Evolutionary conservation across 768 basidiomycete genomes (phyloP).

Genomic region (Suillus variegatus): DNA sequence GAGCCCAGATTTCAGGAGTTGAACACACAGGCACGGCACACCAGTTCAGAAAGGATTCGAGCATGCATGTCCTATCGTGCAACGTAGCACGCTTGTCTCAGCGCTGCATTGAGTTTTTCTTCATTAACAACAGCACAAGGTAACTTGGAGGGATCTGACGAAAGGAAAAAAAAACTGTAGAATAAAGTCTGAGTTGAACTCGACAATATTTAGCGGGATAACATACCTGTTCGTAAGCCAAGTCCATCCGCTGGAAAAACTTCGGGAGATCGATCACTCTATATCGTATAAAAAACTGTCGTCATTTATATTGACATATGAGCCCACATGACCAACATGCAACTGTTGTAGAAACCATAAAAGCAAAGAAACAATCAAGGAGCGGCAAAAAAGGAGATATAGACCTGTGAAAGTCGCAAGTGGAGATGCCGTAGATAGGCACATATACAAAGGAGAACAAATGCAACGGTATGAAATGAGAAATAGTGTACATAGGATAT

Average conservation of each 20-base stretch:
- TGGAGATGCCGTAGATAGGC: constrained; percentile 12
- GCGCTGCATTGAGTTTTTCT: background rate
- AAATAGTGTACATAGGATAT: constrained; percentile 16
- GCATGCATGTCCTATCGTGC: background rate
- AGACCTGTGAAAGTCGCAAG: constrained; percentile 13
- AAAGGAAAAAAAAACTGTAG: background rate
- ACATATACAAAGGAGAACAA: constrained; percentile 13
- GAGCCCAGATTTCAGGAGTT: background rate
- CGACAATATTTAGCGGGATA: background rate
- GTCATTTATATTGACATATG: constrained; percentile 2
- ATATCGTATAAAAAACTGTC: background rate
- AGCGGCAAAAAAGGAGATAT: background rate
- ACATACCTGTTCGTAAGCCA: background rate
- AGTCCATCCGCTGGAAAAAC: background rate
- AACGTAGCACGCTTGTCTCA: background rate
- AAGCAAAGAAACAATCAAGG: constrained; percentile 13
- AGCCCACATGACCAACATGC: constrained; percentile 18
- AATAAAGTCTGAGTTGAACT: background rate
- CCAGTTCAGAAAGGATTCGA: background rate
- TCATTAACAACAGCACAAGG: background rate
- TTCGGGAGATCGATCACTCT: background rate
- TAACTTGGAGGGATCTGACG: background rate
- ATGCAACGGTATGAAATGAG: constrained; percentile 18
- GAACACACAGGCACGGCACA: background rate
- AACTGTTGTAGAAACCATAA: background rate